A percentile compares a stretch with the other conserved stretches of the same genome.
Evolutionary conservation across 768 basidiomycete species (phyloP).

Genomic region (Hygrophoropsis aurantiaca): DNA sequence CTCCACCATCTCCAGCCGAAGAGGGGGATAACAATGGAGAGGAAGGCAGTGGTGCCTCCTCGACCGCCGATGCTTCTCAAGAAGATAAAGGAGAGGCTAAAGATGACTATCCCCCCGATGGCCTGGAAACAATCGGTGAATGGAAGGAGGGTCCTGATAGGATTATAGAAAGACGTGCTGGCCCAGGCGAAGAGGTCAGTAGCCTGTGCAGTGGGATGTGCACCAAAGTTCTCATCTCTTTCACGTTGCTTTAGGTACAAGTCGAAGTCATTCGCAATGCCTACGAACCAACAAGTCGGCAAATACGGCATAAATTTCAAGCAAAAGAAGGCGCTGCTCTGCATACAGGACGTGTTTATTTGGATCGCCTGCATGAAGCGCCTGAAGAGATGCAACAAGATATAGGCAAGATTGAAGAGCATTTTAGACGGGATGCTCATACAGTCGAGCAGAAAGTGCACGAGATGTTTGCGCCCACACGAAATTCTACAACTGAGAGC

Average conservation of each 20-base stretch:
- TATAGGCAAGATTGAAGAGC: conserved; percentile 20
- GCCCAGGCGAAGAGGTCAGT: conserved; percentile 68
- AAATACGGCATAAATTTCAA: conserved; percentile 2
- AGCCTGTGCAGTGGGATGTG: not conserved
- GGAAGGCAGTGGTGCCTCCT: conserved; percentile 3
- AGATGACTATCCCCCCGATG: conserved; percentile 46
- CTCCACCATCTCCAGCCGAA: conserved; percentile 8
- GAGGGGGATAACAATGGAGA: conserved; percentile 10
- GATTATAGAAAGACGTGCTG: conserved; percentile 59
- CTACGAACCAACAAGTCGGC: conserved; percentile 12
- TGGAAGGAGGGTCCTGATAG: conserved; percentile 74
- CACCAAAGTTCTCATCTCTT: conserved; percentile 9
- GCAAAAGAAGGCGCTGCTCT: conserved; percentile 1
- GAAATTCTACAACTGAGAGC: conserved; percentile 7
- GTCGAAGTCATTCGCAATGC: conserved; percentile 61
- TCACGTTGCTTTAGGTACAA: conserved; percentile 26
- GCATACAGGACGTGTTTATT: conserved; percentile 8
- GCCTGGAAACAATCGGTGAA: conserved; percentile 41
- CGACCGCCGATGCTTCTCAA: conserved; percentile 9
- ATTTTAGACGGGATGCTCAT: conserved; percentile 14
- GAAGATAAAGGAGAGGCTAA: conserved; percentile 19
- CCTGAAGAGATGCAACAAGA: conserved; percentile 19
- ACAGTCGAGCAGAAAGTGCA: conserved; percentile 13
- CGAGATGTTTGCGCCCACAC: conserved; percentile 4
- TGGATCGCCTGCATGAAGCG: conserved; percentile 15